phyloP scores from a whole-genome alignment of 2,329 filamentous ascomycete genomes.

The Calonectria leucothoes region DNA sequence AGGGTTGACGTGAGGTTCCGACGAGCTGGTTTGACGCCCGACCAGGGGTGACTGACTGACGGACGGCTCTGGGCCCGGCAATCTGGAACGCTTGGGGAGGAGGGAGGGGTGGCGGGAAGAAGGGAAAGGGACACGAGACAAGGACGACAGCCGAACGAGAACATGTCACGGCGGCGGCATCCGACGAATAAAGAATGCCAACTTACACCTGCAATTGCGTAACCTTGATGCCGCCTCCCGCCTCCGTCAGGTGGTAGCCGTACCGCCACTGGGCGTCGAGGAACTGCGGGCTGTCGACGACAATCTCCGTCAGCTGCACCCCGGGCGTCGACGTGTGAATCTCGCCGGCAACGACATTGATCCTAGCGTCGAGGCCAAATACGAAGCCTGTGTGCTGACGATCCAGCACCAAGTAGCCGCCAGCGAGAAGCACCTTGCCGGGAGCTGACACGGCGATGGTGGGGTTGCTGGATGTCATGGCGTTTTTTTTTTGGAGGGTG shows the following conservation, averaged over 20 bases:
- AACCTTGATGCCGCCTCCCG: constrained; percentile 82
- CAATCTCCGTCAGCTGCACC: constrained; percentile 76
- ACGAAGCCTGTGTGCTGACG: constrained; percentile 83
- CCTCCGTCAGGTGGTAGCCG: constrained; percentile 76
- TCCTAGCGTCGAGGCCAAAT: constrained; percentile 74
- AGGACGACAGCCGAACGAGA: not conserved
- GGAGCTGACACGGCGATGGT: constrained; percentile 83
- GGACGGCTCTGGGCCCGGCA: not conserved
- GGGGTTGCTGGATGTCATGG: constrained; percentile 44
- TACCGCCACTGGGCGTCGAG: constrained; percentile 89
- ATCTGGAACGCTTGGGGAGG: not conserved
- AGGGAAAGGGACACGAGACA: not conserved
- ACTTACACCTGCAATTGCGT: constrained; percentile 84
- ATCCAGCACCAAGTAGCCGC: constrained; percentile 95
- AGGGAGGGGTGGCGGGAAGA: not conserved
- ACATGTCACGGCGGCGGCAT: not conserved
- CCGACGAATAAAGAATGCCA: not conserved
- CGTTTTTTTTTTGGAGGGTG: not conserved
- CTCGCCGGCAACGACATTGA: constrained; percentile 71
- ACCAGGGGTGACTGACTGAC: constrained; percentile 5
- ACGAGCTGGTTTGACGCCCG: constrained; percentile 5
- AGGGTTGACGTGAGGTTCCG: not conserved
- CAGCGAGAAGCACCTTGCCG: constrained; percentile 94
- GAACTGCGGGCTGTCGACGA: constrained; percentile 94
- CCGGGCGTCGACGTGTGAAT: constrained; percentile 68